These are phyloP conservation scores for Knoxdaviesia proteae DNA, from an alignment of 2,329 filamentous ascomycete species.

Conservation along the genomic window DNA sequence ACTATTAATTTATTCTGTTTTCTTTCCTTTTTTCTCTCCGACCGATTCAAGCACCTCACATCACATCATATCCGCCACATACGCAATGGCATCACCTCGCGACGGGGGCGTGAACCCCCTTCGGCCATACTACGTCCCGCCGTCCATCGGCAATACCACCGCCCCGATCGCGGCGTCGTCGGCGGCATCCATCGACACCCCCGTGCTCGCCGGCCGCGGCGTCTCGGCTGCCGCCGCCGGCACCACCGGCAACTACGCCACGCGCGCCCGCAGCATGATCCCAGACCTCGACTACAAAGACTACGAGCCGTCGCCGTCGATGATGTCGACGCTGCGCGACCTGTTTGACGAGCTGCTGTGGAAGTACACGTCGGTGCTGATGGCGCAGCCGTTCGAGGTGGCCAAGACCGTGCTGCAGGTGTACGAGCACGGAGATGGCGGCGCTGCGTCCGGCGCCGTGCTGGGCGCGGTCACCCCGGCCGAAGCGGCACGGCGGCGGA, in stretches of 20 bases:
- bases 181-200: conserved; percentile 7
- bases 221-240: conserved; percentile 5
- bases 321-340: conserved; percentile 46
- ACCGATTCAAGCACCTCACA: not conserved
- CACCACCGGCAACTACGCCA: conserved; percentile 20
- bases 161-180: conserved; percentile 24
- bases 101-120: conserved; percentile 38
- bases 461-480: too few relatives aligned
- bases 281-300: conserved; percentile 83
- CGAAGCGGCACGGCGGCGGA: too few relatives aligned
- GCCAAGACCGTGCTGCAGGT: conserved; percentile 86
- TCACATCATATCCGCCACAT: not conserved
- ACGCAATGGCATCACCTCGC: conserved; percentile 15
- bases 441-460: too few relatives aligned
- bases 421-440: conserved; percentile 8
- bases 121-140: conserved; percentile 48
- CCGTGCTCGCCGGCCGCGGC: conserved; percentile 9
- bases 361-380: conserved; percentile 76
- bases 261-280: conserved; percentile 64
- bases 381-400: conserved; percentile 92
- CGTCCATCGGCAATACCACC: conserved; percentile 13
- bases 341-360: conserved; percentile 70
- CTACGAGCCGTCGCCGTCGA: conserved; percentile 60
- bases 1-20: not conserved
- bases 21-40: not conserved